These are phyloP conservation scores for Clausena lansium DNA, from an alignment of 345 rosid species.

Conservation along the genomic window DNA sequence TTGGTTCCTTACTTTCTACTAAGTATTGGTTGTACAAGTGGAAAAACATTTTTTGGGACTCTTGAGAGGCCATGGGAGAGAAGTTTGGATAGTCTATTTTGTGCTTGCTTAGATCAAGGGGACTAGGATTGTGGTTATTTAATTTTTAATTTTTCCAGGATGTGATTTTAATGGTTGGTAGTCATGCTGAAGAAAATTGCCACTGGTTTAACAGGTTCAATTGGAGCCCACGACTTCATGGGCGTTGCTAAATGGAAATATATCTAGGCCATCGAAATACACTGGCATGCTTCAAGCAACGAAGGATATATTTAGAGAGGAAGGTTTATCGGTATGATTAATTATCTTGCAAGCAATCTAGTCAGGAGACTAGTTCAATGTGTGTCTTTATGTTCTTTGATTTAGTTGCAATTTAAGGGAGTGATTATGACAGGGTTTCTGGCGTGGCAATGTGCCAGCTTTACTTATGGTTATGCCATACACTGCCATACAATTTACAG, in stretches of 20 bases:
- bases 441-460: slow-evolving; percentile 99
- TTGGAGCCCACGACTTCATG: slow-evolving; percentile 86
- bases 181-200: slow-evolving; percentile 4
- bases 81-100: background rate
- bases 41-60: background rate
- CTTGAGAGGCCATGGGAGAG: background rate
- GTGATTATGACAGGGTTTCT: slow-evolving; percentile 70
- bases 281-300: slow-evolving; percentile 91
- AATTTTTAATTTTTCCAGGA: background rate
- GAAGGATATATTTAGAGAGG: slow-evolving; percentile 87
- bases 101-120: background rate
- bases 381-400: background rate
- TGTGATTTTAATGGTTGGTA: background rate
- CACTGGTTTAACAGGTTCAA: slow-evolving; percentile 64
- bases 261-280: slow-evolving; percentile 65
- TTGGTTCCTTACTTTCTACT: background rate
- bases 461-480: slow-evolving; percentile 98
- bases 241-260: slow-evolving; percentile 53
- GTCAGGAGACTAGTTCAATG: background rate
- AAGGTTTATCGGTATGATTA: slow-evolving; percentile 73
- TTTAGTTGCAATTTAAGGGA: background rate
- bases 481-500: slow-evolving; percentile 87
- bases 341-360: background rate
- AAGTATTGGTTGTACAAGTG: background rate
- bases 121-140: background rate